A percentile compares a stretch with the other conserved stretches of the same genome.
Conservation (phyloP, 148 eudicot species). For the Persicaria maculosa region DNA sequence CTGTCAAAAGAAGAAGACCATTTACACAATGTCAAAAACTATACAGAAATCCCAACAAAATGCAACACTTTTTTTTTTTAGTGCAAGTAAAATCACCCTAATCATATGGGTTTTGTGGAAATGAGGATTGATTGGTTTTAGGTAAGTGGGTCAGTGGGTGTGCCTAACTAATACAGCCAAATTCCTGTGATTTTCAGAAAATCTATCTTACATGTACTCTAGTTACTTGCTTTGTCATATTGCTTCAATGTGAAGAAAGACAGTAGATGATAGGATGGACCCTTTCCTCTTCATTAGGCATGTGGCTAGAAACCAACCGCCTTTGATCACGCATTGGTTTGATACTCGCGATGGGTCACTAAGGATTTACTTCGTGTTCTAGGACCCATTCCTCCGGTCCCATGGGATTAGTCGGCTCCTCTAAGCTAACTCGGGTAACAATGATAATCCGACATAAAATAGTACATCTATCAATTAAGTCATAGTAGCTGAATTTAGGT, state of each 20-base stretch:
- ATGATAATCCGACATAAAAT: no score
- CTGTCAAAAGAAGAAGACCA: slow-evolving; percentile 28
- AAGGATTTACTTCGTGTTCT: no score
- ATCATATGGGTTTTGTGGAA: neutral
- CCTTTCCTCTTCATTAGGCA: neutral
- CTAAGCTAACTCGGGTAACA: no score
- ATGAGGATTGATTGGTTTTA: neutral
- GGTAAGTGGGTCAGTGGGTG: neutral
- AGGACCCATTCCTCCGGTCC: no score
- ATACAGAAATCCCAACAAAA: neutral
- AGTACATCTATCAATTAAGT: no score
- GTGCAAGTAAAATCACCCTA: neutral
- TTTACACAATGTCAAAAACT: neutral
- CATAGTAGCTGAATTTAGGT: no score
- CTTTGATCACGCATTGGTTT: no score
- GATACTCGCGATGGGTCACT: no score
- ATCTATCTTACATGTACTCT: neutral
- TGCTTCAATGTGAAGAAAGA: slow-evolving; percentile 2
- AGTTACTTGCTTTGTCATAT: neutral
- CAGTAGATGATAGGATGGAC: neutral
- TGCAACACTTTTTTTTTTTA: no score
- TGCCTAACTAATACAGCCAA: slow-evolving; percentile 10
- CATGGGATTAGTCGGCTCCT: no score
- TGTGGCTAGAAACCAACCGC: neutral
- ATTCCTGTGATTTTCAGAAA: neutral